Conservation (phyloP, 2,329 filamentous ascomycete genomes). For the Diaporthe aspalathi region DNA sequence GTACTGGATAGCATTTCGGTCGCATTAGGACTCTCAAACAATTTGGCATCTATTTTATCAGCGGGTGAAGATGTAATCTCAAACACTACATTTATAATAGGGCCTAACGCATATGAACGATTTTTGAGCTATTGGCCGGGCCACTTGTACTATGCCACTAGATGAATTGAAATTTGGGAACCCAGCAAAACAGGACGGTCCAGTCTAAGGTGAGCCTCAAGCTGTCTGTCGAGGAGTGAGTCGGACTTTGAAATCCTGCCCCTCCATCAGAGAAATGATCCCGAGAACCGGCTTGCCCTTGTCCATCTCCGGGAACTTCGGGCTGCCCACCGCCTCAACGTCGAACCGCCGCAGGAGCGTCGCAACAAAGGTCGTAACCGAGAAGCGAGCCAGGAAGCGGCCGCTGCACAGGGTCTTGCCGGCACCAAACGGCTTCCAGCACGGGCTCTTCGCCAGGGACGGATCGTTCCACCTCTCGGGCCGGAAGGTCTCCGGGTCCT, state of each 20-base stretch:
- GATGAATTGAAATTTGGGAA: too few relatives aligned
- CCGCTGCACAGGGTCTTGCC: conserved; percentile 46
- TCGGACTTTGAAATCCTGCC: background rate
- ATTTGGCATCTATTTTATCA: too few relatives aligned
- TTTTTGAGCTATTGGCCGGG: too few relatives aligned
- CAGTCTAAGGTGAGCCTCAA: too few relatives aligned
- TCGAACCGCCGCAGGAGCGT: conserved; percentile 45
- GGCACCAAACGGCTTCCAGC: conserved; percentile 46
- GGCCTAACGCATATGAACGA: too few relatives aligned
- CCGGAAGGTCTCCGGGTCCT: background rate
- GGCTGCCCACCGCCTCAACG: conserved; percentile 51
- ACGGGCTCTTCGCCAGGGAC: conserved; percentile 37
- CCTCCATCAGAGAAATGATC: background rate
- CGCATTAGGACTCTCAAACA: too few relatives aligned
- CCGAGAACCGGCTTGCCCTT: conserved; percentile 10
- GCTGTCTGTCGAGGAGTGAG: too few relatives aligned
- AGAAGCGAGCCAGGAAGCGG: conserved; percentile 40
- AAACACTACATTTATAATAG: too few relatives aligned
- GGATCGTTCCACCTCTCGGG: background rate
- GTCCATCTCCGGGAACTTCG: conserved; percentile 49
- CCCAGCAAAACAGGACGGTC: too few relatives aligned
- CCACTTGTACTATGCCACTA: too few relatives aligned
- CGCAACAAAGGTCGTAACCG: conserved; percentile 41
- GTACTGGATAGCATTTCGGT: too few relatives aligned
- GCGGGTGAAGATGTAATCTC: too few relatives aligned